phyloP scores from a whole-genome alignment of 1,284 basidiomycete genomes.

The Exsudoporus floridanus region DNA sequence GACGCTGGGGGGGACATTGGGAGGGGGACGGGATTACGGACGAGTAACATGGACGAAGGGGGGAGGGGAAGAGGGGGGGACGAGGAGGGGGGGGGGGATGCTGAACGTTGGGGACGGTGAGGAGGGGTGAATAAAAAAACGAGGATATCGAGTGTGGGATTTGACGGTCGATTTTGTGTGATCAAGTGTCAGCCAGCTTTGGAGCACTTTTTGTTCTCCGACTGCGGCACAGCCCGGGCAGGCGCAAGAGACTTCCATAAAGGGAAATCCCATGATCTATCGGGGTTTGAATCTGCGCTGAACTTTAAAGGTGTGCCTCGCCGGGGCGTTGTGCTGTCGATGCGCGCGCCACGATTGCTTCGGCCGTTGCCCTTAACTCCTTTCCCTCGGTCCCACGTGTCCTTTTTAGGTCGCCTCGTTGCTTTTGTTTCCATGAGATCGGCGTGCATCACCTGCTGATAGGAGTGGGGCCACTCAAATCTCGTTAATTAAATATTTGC shows the following conservation, averaged over 20 bases:
- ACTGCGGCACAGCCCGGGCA: slow-evolving; percentile 30
- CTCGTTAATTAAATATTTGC: slow-evolving; percentile 2
- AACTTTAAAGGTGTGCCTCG: slow-evolving; percentile 15
- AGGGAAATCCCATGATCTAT: slow-evolving; percentile 5
- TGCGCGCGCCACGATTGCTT: not conserved
- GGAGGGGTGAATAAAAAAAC: slow-evolving; percentile 27
- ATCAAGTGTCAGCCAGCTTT: slow-evolving; percentile 35
- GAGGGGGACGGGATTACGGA: slow-evolving; percentile 53
- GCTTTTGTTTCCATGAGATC: slow-evolving; percentile 18
- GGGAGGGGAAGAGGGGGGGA: too few relatives aligned
- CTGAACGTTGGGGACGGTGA: too few relatives aligned
- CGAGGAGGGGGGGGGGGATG: slow-evolving; percentile 4
- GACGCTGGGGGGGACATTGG: slow-evolving; percentile 37
- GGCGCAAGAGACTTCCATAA: slow-evolving; percentile 28
- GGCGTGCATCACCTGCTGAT: slow-evolving; percentile 22
- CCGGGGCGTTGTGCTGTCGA: slow-evolving; percentile 20
- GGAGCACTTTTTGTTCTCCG: slow-evolving; percentile 38
- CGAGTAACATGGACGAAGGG: slow-evolving; percentile 59
- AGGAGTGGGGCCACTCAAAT: slow-evolving; percentile 25
- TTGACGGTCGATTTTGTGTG: slow-evolving; percentile 24
- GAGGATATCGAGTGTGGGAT: slow-evolving; percentile 33
- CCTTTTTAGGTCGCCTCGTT: slow-evolving; percentile 19
- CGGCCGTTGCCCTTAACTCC: slow-evolving; percentile 22
- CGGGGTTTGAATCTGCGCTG: slow-evolving; percentile 31
- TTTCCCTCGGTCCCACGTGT: slow-evolving; percentile 11